Conservation (phyloP, 1,139 yeast species). For the Yamadazyma siamensis region DNA sequence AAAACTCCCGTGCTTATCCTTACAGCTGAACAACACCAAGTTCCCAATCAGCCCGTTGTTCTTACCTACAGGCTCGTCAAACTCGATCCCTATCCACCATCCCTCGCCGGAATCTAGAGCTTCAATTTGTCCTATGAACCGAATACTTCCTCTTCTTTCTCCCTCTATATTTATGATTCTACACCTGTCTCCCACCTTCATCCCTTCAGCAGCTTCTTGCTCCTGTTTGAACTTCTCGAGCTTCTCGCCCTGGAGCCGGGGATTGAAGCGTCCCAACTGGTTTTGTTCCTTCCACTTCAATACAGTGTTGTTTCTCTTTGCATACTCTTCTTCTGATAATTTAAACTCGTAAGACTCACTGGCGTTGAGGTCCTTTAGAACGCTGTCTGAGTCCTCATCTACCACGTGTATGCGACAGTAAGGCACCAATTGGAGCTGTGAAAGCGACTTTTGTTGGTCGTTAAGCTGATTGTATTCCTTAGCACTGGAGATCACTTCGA, state of each 20-base stretch:
- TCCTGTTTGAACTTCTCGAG: constrained; percentile 16
- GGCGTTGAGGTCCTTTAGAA: constrained; percentile 34
- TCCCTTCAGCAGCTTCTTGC: constrained; percentile 13
- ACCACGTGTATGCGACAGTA: constrained; percentile 50
- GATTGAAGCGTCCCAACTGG: constrained; percentile 70
- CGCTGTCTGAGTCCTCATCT: constrained; percentile 52
- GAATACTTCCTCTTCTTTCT: constrained; percentile 65
- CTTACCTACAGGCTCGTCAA: constrained; percentile 49
- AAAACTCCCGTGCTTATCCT: constrained; percentile 47
- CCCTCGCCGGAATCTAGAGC: constrained; percentile 49
- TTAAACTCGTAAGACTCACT: constrained; percentile 39
- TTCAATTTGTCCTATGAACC: constrained; percentile 64
- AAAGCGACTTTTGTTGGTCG: constrained; percentile 12
- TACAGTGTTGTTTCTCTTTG: constrained; percentile 57
- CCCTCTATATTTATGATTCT: constrained; percentile 43
- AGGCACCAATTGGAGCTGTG: constrained; percentile 28
- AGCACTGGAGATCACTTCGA: constrained; percentile 4
- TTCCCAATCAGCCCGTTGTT: constrained; percentile 41
- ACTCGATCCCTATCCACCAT: constrained; percentile 48
- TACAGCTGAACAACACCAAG: constrained; percentile 30
- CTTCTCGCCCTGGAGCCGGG: constrained; percentile 35
- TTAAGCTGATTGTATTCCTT: constrained; percentile 11
- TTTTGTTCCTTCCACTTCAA: constrained; percentile 71
- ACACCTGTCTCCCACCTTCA: constrained; percentile 36
- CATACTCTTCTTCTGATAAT: constrained; percentile 68